Evolutionary conservation across 2,329 filamentous ascomycete species (phyloP).

Genomic region (Aspergillus terreus): DNA sequence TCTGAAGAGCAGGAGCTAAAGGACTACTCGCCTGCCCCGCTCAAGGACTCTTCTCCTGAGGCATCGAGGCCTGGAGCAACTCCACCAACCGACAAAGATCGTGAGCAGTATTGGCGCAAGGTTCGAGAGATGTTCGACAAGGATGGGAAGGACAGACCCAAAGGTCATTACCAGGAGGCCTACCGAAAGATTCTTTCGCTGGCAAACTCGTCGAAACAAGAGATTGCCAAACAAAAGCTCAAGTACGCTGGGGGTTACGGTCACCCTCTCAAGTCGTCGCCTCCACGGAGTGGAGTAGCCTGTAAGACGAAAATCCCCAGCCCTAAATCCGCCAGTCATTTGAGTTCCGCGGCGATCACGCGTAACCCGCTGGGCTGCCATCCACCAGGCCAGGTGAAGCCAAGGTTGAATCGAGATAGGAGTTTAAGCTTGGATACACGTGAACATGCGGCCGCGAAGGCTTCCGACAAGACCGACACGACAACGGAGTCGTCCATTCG

Average conservation of each 20-base stretch:
- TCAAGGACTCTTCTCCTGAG: slow-evolving; percentile 5
- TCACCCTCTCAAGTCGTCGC: slow-evolving; percentile 3
- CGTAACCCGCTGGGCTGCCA: slow-evolving; percentile 11
- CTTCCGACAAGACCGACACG: slow-evolving; percentile 16
- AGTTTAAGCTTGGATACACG: slow-evolving; percentile 30
- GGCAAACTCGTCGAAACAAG: slow-evolving; percentile 19
- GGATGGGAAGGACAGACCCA: slow-evolving; percentile 23
- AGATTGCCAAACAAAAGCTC: slow-evolving; percentile 16
- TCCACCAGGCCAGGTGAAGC: slow-evolving; percentile 18
- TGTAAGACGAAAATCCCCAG: slow-evolving; percentile 37
- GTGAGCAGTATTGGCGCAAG: slow-evolving; percentile 27
- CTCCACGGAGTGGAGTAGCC: slow-evolving; percentile 27
- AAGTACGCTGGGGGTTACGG: slow-evolving; percentile 10
- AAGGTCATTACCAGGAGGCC: slow-evolving; percentile 14
- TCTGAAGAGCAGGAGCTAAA: slow-evolving; percentile 7
- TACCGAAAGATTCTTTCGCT: slow-evolving; percentile 21
- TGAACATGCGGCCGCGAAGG: slow-evolving; percentile 18
- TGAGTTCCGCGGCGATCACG: slow-evolving; percentile 16
- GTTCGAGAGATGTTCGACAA: slow-evolving; percentile 24
- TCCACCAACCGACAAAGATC: slow-evolving; percentile 16
- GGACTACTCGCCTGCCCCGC: background rate
- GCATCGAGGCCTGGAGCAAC: slow-evolving; percentile 8
- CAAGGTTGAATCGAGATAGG: slow-evolving; percentile 33
- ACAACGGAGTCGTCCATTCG: slow-evolving; percentile 23
- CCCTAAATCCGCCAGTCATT: slow-evolving; percentile 24